Conservation (phyloP, 257 asterid genomes). For the Nyctanthes arbortristis region DNA sequence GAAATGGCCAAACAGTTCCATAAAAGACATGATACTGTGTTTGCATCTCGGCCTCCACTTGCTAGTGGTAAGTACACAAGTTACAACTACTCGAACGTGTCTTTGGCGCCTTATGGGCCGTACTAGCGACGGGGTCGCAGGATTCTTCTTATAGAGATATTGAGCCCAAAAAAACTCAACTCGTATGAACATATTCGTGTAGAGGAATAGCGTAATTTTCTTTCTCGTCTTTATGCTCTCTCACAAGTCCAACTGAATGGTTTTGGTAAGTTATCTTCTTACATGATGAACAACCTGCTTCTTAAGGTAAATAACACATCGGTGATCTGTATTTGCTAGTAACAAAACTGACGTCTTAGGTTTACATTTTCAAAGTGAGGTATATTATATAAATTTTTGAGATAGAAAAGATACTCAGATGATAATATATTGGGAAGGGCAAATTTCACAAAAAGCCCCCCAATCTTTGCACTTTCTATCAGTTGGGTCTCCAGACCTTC, state of each 20-base stretch:
- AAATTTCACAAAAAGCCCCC: too few species aligned
- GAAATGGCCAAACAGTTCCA: constrained; percentile 43
- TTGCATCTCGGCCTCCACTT: constrained; percentile 40
- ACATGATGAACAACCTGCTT: background rate
- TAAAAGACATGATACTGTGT: constrained; percentile 26
- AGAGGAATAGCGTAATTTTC: constrained; percentile 33
- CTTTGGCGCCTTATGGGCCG: constrained; percentile 46
- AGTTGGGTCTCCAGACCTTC: too few species aligned
- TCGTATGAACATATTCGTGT: constrained; percentile 30
- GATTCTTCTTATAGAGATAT: constrained; percentile 27
- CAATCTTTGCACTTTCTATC: too few species aligned
- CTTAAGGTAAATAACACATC: too few species aligned
- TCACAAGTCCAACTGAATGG: background rate
- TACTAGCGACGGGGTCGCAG: constrained; percentile 37
- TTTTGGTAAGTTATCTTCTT: background rate
- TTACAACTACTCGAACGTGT: constrained; percentile 30
- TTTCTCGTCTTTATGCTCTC: constrained; percentile 20
- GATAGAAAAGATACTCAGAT: too few species aligned
- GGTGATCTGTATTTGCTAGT: too few species aligned
- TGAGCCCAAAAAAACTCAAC: constrained; percentile 31
- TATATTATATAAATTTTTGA: too few species aligned
- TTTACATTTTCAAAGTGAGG: too few species aligned
- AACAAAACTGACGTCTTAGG: too few species aligned
- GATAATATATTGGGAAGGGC: too few species aligned
- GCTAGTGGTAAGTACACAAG: constrained; percentile 39